Evolutionary conservation across 2,329 filamentous ascomycete species (phyloP).

Genomic region (Aspergillus sp.): DNA sequence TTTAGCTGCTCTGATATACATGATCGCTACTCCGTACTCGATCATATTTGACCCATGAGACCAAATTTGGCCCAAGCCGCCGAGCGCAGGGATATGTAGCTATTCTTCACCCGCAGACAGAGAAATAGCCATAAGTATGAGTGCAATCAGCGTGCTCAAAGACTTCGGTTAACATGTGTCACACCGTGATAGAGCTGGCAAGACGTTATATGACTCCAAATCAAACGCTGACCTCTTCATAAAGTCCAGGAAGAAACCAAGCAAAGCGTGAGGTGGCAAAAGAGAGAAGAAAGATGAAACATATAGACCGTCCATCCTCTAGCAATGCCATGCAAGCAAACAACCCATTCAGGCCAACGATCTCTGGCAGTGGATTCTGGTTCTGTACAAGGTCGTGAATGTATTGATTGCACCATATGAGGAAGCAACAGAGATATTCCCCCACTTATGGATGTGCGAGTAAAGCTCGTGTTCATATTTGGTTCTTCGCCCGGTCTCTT

Average conservation of each 20-base stretch:
- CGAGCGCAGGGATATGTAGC: not conserved
- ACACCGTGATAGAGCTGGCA: not conserved
- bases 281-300: not conserved
- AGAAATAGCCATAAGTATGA: not conserved
- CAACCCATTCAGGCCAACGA: not conserved
- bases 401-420: no score
- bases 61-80: not conserved
- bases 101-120: not conserved
- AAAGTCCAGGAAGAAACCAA: not conserved
- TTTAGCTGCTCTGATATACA: no score
- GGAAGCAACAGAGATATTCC: not conserved
- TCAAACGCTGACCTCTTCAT: not conserved
- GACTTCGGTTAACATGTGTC: not conserved
- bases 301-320: not conserved
- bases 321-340: not conserved
- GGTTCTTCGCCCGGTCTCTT: conserved; percentile 47
- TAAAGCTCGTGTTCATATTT: conserved; percentile 15
- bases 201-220: not conserved
- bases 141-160: not conserved
- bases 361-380: not conserved
- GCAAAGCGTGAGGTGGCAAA: not conserved
- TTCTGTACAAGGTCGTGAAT: not conserved
- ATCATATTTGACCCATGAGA: no score
- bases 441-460: not conserved
- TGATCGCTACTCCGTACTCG: no score